Base-by-base conservation (phyloP, 2,329 filamentous ascomycete genomes). In the Didymella arachidicola region DNA sequence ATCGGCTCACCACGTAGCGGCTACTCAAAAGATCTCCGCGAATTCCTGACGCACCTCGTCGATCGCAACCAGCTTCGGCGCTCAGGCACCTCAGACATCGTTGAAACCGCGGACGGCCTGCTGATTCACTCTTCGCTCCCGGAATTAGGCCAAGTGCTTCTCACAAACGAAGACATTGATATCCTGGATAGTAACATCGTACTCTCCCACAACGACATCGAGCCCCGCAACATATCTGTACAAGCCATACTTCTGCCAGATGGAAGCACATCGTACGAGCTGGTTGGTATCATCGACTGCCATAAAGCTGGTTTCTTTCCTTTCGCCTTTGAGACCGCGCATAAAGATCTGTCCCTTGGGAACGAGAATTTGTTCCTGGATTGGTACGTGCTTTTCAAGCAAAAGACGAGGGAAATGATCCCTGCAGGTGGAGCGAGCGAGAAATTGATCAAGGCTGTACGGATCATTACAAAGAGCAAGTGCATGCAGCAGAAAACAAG, bases 401-500 rank as follows among this genome's bases (percentile, higher is more conserved):
- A 32, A 26, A 58, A 58, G 18, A 58, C 49, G 2, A 29, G 56
- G 16, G 42, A 39, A 1, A 58, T 58, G 49, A 53, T 53, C 4
- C 49, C 56, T 2, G 29, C 38, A 4, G 49, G 44, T 12, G 56
- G 44, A 11, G 56, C 56, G 5, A 49, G 44, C 2, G 49, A 48
- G 12, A 58, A 50, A 25, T 27, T 58, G 4, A 53, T 58, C 6
- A 30, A 29, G 5, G 56, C 56, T 7, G 56, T 53, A 11, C 27
- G 49, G 16, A 53, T 58, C 39, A 58, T 58, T n/a, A 53, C 56
- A 1, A 58, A 58, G 44, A 45, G 30, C 6, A 58, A 58, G 18
- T 53, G 49, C 18, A 58, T 53, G 19, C 56, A 58, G 22, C 56
- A 58, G 29, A 58, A 53, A 32, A 58, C 56, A 1, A 58, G 56